Evolutionary conservation across 805 yeast genomes (phyloP).

Genomic region (Candida boleticola): DNA sequence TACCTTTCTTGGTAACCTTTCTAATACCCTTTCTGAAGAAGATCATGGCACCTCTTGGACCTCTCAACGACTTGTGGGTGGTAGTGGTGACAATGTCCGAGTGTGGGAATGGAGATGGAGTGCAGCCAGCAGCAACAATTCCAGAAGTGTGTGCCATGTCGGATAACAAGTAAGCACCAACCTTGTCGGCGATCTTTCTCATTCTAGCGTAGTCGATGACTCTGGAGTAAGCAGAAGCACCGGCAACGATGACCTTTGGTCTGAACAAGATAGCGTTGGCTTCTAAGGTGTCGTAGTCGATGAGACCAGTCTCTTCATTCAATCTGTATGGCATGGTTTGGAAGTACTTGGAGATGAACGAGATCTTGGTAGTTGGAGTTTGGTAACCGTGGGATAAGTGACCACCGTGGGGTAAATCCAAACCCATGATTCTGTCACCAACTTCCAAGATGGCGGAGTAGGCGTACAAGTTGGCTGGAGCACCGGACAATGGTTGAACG

Average conservation of each 20-base stretch:
- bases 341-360: conserved; percentile 93
- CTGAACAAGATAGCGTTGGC: conserved; percentile 87
- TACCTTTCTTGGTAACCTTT: conserved; percentile 86
- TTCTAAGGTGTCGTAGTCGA: conserved; percentile 94
- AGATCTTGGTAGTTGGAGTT: conserved; percentile 88
- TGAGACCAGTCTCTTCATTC: conserved; percentile 85
- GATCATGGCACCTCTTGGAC: conserved; percentile 99
- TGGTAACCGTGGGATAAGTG: conserved; percentile 98
- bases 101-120: conserved; percentile 93
- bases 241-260: conserved; percentile 96
- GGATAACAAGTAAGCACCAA: conserved; percentile 92
- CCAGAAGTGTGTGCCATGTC: conserved; percentile 99
- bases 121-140: conserved; percentile 91
- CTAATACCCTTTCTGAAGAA: conserved; percentile 96
- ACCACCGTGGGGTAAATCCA: conserved; percentile 98
- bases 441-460: conserved; percentile 94
- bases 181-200: conserved; percentile 94
- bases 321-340: conserved; percentile 99
- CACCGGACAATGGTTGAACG: conserved; percentile 94
- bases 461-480: conserved; percentile 97
- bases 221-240: conserved; percentile 97
- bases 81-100: conserved; percentile 98
- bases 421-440: conserved; percentile 96
- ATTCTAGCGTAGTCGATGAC: conserved; percentile 94
- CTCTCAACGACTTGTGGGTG: conserved; percentile 97